These are phyloP conservation scores for Aspergillaceae sp. DNA, from an alignment of 2,329 filamentous ascomycete genomes.

Conservation along the genomic window DNA sequence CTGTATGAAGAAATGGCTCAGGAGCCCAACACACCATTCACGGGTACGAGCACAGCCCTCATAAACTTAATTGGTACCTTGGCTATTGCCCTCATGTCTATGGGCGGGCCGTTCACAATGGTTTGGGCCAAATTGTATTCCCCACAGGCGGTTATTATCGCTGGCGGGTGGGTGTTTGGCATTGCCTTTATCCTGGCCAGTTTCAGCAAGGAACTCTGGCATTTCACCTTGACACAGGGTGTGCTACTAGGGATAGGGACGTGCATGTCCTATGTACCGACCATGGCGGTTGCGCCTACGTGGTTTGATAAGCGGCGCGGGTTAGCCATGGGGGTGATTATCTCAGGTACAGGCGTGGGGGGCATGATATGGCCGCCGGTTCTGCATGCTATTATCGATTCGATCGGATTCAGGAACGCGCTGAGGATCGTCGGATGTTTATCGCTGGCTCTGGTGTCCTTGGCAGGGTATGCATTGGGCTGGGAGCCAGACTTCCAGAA, in stretches of 20 bases:
- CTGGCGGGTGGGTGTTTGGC: slow-evolving; percentile 28
- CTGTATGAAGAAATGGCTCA: slow-evolving; percentile 31
- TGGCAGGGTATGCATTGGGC: slow-evolving; percentile 16
- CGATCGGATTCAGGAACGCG: slow-evolving; percentile 31
- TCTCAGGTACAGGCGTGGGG: slow-evolving; percentile 33
- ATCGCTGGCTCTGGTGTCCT: slow-evolving; percentile 20
- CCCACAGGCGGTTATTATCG: slow-evolving; percentile 23
- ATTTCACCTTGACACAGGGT: slow-evolving; percentile 29
- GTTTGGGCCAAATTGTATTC: slow-evolving; percentile 29
- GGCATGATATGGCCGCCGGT: slow-evolving; percentile 33
- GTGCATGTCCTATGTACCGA: slow-evolving; percentile 32
- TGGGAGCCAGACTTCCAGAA: slow-evolving; percentile 23
- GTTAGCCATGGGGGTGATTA: slow-evolving; percentile 34
- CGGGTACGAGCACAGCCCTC: slow-evolving; percentile 23
- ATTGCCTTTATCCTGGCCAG: slow-evolving; percentile 27
- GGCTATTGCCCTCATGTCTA: slow-evolving; percentile 30
- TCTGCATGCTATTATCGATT: slow-evolving; percentile 22
- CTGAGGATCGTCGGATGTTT: slow-evolving; percentile 27
- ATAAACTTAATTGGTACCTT: slow-evolving; percentile 35
- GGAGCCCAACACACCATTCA: slow-evolving; percentile 24
- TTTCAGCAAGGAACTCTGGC: slow-evolving; percentile 27
- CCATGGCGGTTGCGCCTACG: slow-evolving; percentile 31
- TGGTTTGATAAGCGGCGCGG: slow-evolving; percentile 32
- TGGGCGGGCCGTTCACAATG: slow-evolving; percentile 29
- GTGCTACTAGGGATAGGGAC: slow-evolving; percentile 31